Conservation (phyloP, 2,329 filamentous ascomycete species). For the Sporothrix pallida region DNA sequence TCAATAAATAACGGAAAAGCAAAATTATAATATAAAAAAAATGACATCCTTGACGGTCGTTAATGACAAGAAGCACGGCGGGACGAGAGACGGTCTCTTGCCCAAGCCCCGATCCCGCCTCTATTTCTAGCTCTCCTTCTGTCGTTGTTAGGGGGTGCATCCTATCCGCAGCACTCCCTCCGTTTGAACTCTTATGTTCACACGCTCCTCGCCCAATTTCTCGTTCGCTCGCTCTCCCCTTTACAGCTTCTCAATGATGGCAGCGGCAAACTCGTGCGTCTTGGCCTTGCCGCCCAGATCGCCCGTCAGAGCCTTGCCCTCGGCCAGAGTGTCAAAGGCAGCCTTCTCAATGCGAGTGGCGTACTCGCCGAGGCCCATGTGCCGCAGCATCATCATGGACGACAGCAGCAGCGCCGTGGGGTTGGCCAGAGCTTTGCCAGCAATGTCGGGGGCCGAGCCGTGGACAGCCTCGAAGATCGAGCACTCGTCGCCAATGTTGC, state of each 20-base stretch:
- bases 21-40: background rate
- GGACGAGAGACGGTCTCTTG: background rate
- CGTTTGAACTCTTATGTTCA: background rate
- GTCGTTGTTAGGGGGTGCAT: background rate
- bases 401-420: conserved; percentile 93
- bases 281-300: conserved; percentile 96
- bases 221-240: background rate
- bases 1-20: background rate
- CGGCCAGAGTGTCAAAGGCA: conserved; percentile 91
- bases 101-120: background rate
- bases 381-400: conserved; percentile 99
- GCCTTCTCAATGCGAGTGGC: conserved; percentile 90
- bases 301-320: conserved; percentile 95
- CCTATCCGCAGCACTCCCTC: conserved; percentile 4
- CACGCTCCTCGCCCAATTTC: too few species aligned
- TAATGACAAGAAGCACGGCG: background rate
- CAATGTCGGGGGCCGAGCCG: conserved; percentile 69
- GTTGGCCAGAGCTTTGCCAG: conserved; percentile 88
- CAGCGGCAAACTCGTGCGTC: conserved; percentile 90
- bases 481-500: conserved; percentile 99
- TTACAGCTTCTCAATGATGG: conserved; percentile 79
- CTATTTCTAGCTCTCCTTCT: conserved; percentile 4
- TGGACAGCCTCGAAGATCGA: conserved; percentile 99
- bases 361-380: conserved; percentile 89
- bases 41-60: conserved; percentile 31